A percentile compares a stretch with the other conserved stretches of the same genome.
phyloP scores from a whole-genome alignment of 805 yeast species.

The Candida pseudofarinosa region DNA sequence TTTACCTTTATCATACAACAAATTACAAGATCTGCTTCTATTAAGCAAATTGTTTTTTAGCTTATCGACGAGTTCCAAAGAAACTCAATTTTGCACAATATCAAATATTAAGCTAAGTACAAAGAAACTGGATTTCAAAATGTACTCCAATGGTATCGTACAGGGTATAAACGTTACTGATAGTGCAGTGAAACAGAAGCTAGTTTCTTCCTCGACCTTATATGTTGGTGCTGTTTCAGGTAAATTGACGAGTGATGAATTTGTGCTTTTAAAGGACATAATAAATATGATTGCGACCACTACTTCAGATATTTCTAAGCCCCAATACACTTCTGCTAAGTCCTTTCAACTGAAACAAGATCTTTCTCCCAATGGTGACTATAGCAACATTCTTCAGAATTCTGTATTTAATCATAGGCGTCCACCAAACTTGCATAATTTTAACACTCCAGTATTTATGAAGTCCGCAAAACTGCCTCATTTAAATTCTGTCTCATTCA shows the following conservation, averaged over 20 bases:
- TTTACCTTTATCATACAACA: constrained; percentile 44
- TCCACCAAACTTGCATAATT: constrained; percentile 10
- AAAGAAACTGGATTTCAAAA: constrained; percentile 21
- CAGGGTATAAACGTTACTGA: neutral
- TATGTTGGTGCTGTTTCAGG: neutral
- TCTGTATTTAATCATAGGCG: neutral
- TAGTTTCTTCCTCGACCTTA: neutral
- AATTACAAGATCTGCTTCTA: constrained; percentile 25
- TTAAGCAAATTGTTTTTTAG: constrained; percentile 21
- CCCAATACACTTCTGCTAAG: neutral
- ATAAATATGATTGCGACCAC: neutral
- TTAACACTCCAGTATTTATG: constrained; percentile 6
- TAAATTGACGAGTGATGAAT: neutral
- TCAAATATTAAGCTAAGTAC: constrained; percentile 23
- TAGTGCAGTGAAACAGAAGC: neutral
- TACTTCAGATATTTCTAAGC: neutral
- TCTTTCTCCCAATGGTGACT: neutral
- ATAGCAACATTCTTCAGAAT: neutral
- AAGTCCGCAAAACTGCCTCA: constrained; percentile 19
- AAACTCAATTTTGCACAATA: constrained; percentile 16
- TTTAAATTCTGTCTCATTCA: constrained; percentile 39
- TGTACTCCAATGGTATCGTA: constrained; percentile 5
- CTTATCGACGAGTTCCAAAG: constrained; percentile 3
- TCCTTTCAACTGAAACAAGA: neutral
- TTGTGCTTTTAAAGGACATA: neutral